These are phyloP conservation scores for Saccharum hybrid DNA, from an alignment of 202 grass and related monocot genomes.

Conservation along the genomic window DNA sequence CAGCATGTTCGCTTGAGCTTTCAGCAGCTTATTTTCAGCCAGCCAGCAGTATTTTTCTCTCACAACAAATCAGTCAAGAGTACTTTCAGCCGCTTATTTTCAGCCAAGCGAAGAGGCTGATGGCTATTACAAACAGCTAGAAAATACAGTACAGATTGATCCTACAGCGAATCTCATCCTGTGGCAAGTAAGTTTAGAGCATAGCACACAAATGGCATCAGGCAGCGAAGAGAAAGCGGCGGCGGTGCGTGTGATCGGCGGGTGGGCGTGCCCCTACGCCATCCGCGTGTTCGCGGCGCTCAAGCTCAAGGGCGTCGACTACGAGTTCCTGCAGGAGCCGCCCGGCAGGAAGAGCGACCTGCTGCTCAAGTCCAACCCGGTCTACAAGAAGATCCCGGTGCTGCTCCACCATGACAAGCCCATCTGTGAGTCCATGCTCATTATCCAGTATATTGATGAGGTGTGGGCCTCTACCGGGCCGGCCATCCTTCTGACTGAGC, in stretches of 20 bases:
- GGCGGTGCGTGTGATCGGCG: slow-evolving; percentile 40
- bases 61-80: too few species aligned
- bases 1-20: too few species aligned
- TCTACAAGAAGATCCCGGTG: slow-evolving; percentile 49
- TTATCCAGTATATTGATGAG: slow-evolving; percentile 49
- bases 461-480: slow-evolving; percentile 11
- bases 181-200: too few species aligned
- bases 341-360: slow-evolving; percentile 48
- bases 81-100: too few species aligned
- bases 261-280: slow-evolving; percentile 41
- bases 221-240: neutral
- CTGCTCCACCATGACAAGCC: slow-evolving; percentile 42
- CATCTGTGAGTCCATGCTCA: slow-evolving; percentile 48
- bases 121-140: neutral
- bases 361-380: slow-evolving; percentile 49
- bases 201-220: slow-evolving; percentile 6
- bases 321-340: slow-evolving; percentile 43
- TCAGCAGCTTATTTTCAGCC: too few species aligned
- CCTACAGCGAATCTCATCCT: neutral
- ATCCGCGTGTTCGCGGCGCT: slow-evolving; percentile 27
- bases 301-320: slow-evolving; percentile 43
- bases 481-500: slow-evolving; percentile 35
- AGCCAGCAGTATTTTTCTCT: too few species aligned
- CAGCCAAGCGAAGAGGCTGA: too few species aligned
- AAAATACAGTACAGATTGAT: too few species aligned